Percentiles rank a stretch among this genome's conserved stretches.
phyloP scores from a whole-genome alignment of 257 asterid genomes.

The Scutellaria barbata region DNA sequence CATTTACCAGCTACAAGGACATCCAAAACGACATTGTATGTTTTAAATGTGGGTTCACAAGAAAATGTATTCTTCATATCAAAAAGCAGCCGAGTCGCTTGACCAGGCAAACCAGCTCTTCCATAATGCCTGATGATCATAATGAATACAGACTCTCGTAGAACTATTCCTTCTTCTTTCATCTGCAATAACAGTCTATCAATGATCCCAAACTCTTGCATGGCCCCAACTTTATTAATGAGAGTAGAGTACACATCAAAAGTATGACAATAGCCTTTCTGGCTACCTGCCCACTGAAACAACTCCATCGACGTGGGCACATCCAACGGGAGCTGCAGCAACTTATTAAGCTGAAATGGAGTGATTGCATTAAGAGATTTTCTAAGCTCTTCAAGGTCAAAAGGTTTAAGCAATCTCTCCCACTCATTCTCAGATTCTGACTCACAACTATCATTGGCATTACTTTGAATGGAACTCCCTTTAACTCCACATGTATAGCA shows the following conservation, averaged over 20 bases:
- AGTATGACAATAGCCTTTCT: constrained; percentile 69
- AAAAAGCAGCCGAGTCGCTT: constrained; percentile 79
- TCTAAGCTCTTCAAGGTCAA: constrained; percentile 76
- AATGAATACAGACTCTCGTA: constrained; percentile 74
- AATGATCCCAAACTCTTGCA: constrained; percentile 61
- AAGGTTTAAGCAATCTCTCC: constrained; percentile 90
- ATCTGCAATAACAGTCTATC: constrained; percentile 75
- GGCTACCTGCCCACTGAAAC: constrained; percentile 72
- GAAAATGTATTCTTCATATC: constrained; percentile 74
- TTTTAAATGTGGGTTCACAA: constrained; percentile 82
- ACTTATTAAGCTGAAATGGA: constrained; percentile 78
- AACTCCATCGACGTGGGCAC: constrained; percentile 71
- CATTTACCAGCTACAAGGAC: constrained; percentile 76
- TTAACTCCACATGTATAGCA: constrained; percentile 40
- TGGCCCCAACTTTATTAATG: constrained; percentile 71
- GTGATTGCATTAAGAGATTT: constrained; percentile 64
- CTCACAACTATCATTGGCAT: constrained; percentile 37
- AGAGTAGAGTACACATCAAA: constrained; percentile 71
- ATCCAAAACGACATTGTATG: constrained; percentile 77
- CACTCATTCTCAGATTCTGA: constrained; percentile 73
- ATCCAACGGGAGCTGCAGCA: constrained; percentile 71
- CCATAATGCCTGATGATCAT: constrained; percentile 88
- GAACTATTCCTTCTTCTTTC: constrained; percentile 76
- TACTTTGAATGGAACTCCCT: constrained; percentile 38
- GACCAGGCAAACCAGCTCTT: constrained; percentile 87